phyloP scores from a whole-genome alignment of 2,329 filamentous ascomycete genomes.

The Colletotrichum horii region DNA sequence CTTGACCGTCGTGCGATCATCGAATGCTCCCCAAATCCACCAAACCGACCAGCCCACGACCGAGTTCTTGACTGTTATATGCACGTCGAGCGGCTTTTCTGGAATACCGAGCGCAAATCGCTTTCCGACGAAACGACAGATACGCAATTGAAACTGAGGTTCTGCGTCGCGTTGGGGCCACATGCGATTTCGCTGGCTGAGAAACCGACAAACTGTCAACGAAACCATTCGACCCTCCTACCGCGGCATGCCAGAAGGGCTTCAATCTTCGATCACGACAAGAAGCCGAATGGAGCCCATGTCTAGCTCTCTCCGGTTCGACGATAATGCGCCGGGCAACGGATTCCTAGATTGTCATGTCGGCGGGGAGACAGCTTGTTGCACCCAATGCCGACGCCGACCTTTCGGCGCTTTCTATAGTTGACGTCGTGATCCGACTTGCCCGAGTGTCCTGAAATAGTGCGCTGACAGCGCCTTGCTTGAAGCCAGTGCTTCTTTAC shows the following conservation, averaged over 20 bases:
- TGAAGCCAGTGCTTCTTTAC: not conserved
- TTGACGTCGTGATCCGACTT: not conserved
- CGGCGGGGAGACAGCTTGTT: not conserved
- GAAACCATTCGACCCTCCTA: not conserved
- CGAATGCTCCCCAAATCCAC: not conserved
- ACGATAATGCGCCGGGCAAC: not conserved
- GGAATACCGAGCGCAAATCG: not conserved
- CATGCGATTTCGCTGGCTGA: not conserved
- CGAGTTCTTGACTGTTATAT: not conserved
- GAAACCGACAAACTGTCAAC: not conserved
- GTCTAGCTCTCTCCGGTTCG: not conserved
- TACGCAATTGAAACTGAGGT: not conserved
- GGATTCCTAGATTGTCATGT: not conserved
- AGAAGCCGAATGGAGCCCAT: not conserved
- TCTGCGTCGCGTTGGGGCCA: not conserved
- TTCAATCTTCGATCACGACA: not conserved
- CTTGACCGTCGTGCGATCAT: not conserved
- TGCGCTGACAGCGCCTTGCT: not conserved
- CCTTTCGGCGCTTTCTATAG: not conserved
- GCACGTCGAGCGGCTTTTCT: not conserved
- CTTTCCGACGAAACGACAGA: not conserved
- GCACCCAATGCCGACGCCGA: not conserved
- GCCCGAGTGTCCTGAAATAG: not conserved
- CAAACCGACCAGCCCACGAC: not conserved
- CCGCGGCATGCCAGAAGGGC: rapidly evolving